Conservation (phyloP, 2,329 filamentous ascomycete species). For the Mycosphaerella sp. region DNA sequence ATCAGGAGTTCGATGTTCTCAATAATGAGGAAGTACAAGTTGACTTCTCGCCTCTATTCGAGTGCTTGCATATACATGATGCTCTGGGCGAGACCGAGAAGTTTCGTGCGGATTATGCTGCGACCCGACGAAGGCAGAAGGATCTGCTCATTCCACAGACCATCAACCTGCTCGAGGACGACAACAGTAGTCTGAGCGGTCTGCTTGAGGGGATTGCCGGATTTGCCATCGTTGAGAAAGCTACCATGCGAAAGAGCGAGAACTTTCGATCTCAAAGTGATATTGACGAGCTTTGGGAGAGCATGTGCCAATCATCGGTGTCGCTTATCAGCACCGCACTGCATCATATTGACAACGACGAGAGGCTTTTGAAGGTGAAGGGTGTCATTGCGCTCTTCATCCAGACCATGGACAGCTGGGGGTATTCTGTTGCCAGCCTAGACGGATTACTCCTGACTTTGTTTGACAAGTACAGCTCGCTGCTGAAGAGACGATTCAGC, state of each 20-base stretch:
- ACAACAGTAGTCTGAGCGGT: constrained; percentile 79
- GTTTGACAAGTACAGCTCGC: constrained; percentile 88
- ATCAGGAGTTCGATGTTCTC: constrained; percentile 88
- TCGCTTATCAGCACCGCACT: constrained; percentile 73
- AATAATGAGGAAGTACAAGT: constrained; percentile 94
- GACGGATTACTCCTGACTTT: constrained; percentile 80
- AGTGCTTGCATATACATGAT: constrained; percentile 93
- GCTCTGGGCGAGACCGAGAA: constrained; percentile 87
- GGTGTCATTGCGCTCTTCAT: constrained; percentile 89
- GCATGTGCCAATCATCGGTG: constrained; percentile 86
- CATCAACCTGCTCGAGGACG: constrained; percentile 72
- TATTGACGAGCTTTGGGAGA: constrained; percentile 98
- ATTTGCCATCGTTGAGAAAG: constrained; percentile 93
- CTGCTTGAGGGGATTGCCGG: constrained; percentile 89
- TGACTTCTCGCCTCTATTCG: constrained; percentile 89
- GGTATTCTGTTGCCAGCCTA: constrained; percentile 73
- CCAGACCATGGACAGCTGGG: constrained; percentile 97
- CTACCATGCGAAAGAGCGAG: constrained; percentile 79
- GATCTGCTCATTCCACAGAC: constrained; percentile 75
- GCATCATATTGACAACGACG: constrained; percentile 74
- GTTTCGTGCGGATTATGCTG: constrained; percentile 86
- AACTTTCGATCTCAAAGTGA: constrained; percentile 77
- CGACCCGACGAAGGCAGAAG: constrained; percentile 83
- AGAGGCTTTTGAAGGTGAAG: constrained; percentile 89
- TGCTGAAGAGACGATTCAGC: constrained; percentile 85